These are phyloP conservation scores for Rubroshorea leprosula DNA, from an alignment of 345 rosid genomes.

Conservation along the genomic window DNA sequence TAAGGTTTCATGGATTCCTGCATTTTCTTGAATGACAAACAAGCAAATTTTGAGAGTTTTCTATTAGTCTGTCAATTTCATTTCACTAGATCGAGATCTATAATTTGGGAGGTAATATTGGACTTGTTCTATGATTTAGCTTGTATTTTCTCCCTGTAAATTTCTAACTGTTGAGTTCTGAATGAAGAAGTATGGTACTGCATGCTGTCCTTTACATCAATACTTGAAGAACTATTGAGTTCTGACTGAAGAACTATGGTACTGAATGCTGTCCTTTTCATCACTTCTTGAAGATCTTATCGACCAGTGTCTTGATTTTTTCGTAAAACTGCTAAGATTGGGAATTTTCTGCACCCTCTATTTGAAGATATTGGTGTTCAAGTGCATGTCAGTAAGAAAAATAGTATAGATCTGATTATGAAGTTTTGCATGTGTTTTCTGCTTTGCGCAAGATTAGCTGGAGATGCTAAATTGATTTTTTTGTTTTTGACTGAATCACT, in stretches of 20 bases:
- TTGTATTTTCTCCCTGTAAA: not conserved
- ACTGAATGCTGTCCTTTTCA: too few relatives aligned
- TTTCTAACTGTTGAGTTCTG: not conserved
- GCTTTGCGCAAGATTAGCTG: not conserved
- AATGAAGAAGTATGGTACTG: not conserved
- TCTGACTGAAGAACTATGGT: too few relatives aligned
- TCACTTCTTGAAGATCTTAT: too few relatives aligned
- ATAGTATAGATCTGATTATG: not conserved
- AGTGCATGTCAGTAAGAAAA: too few relatives aligned
- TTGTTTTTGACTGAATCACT: too few relatives aligned
- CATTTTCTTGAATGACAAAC: not conserved
- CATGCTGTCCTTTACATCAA: not conserved
- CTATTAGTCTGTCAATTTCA: not conserved
- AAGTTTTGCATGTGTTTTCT: not conserved
- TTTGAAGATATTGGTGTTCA: too few relatives aligned
- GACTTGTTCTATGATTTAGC: not conserved
- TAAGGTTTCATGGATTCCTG: not conserved
- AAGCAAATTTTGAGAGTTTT: not conserved
- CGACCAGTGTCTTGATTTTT: too few relatives aligned
- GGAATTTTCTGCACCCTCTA: too few relatives aligned
- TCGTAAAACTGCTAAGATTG: too few relatives aligned
- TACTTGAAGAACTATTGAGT: too few relatives aligned
- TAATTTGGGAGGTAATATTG: not conserved
- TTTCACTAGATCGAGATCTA: not conserved
- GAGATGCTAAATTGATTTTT: too few relatives aligned